phyloP scores from a whole-genome alignment of 345 rosid genomes.

The Eucalyptus curtisii region DNA sequence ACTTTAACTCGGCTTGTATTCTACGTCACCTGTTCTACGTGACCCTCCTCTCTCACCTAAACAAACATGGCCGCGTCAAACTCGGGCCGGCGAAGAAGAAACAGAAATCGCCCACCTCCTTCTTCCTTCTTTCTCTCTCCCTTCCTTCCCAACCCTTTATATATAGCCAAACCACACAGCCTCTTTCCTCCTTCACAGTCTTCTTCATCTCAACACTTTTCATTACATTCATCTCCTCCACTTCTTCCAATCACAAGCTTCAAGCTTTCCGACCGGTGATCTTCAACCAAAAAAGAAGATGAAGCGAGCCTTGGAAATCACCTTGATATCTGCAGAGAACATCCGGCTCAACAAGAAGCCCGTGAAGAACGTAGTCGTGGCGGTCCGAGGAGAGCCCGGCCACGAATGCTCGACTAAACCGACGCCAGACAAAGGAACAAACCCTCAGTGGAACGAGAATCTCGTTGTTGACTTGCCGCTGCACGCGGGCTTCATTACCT shows the following conservation, averaged over 20 bases:
- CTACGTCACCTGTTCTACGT: background rate
- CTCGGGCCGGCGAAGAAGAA: background rate
- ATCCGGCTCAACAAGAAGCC: conserved; percentile 26
- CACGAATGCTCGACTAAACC: background rate
- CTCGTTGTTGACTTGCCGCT: conserved; percentile 12
- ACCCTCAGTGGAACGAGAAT: conserved; percentile 53
- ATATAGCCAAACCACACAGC: background rate
- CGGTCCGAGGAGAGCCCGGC: conserved; percentile 6
- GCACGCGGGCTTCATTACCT: conserved; percentile 11
- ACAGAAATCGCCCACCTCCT: background rate
- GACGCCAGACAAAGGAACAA: conserved; percentile 22
- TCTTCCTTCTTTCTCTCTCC: background rate
- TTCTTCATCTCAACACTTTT: background rate
- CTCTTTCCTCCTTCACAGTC: background rate
- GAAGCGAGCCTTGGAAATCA: conserved; percentile 4
- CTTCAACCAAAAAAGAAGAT: background rate
- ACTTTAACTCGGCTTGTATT: background rate
- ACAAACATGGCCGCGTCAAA: background rate
- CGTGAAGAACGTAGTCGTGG: conserved; percentile 24
- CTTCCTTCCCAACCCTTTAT: background rate
- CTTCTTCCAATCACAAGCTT: background rate
- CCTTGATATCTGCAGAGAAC: conserved; percentile 44
- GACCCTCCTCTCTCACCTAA: background rate
- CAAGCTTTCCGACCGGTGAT: background rate
- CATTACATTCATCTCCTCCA: background rate